A percentile compares a stretch with the other conserved stretches of the same genome.
Conservation (phyloP, 495 filamentous ascomycete species). For the Penicillium lividum region DNA sequence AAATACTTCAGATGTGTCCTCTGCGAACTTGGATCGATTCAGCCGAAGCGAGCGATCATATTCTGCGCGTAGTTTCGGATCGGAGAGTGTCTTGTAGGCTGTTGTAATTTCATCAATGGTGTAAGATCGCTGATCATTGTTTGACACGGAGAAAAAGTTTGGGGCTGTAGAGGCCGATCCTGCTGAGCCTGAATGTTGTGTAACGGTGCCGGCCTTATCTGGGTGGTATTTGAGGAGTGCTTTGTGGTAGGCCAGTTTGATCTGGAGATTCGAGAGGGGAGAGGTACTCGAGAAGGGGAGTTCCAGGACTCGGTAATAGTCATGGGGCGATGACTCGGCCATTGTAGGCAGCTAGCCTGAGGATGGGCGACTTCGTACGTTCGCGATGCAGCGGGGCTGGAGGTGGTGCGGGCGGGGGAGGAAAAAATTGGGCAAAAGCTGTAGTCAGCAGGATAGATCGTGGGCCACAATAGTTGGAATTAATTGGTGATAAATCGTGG, state of each 20-base stretch:
- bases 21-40: conserved; percentile 27
- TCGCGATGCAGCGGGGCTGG: conserved; percentile 1
- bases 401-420: background rate
- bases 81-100: conserved; percentile 71
- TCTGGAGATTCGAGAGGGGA: conserved; percentile 37
- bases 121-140: conserved; percentile 23
- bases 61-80: conserved; percentile 55
- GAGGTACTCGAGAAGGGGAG: conserved; percentile 38
- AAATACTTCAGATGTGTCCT: conserved; percentile 41
- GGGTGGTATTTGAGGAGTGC: conserved; percentile 80
- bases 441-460: conserved; percentile 7
- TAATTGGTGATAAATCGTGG: background rate
- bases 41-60: conserved; percentile 64
- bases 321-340: conserved; percentile 21
- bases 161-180: background rate
- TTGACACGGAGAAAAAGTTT: background rate
- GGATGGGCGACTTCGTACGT: background rate
- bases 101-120: conserved; percentile 78
- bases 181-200: conserved; percentile 14
- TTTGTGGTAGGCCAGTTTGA: conserved; percentile 77
- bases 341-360: conserved; percentile 17
- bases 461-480: background rate
- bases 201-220: conserved; percentile 58
- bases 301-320: conserved; percentile 57
- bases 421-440: background rate